Evolutionary conservation across 768 basidiomycete species (phyloP).

Genomic region (Macrolepiota fuliginosa): DNA sequence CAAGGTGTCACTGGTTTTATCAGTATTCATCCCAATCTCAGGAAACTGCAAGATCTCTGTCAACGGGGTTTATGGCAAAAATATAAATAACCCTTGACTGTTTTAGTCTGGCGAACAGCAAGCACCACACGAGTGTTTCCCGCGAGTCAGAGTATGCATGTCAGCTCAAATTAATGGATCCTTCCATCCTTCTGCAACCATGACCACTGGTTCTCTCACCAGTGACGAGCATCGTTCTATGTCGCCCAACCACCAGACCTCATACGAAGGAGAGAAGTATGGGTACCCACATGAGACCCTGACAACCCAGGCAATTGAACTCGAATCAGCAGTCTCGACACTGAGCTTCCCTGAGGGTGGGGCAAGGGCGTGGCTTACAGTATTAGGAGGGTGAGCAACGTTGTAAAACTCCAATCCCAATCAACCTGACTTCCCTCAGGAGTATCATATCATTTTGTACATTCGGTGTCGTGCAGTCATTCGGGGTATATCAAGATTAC

Average conservation of each 20-base stretch:
- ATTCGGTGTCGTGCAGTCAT: conserved; percentile 47
- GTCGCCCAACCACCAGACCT: background rate
- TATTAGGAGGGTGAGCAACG: conserved; percentile 41
- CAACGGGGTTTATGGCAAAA: background rate
- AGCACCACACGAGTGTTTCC: conserved; percentile 8
- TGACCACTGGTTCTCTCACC: conserved; percentile 7
- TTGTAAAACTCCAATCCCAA: background rate
- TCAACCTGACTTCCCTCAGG: conserved; percentile 21
- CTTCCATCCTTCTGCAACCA: conserved; percentile 3
- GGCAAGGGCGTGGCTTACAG: conserved; percentile 40
- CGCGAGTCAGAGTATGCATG: conserved; percentile 8
- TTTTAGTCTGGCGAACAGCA: conserved; percentile 4
- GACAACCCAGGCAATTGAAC: background rate
- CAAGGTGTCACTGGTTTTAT: background rate
- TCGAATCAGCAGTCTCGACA: background rate
- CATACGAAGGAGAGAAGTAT: background rate
- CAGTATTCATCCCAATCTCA: background rate
- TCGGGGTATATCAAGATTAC: conserved; percentile 52
- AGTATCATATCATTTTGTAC: conserved; percentile 44
- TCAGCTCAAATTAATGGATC: background rate
- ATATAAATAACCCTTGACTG: background rate
- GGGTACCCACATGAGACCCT: background rate
- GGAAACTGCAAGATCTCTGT: background rate
- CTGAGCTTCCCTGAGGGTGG: conserved; percentile 44
- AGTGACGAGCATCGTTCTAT: background rate